Base-by-base conservation (phyloP, 2,329 filamentous ascomycete genomes). In the Dothistroma septosporum region DNA sequence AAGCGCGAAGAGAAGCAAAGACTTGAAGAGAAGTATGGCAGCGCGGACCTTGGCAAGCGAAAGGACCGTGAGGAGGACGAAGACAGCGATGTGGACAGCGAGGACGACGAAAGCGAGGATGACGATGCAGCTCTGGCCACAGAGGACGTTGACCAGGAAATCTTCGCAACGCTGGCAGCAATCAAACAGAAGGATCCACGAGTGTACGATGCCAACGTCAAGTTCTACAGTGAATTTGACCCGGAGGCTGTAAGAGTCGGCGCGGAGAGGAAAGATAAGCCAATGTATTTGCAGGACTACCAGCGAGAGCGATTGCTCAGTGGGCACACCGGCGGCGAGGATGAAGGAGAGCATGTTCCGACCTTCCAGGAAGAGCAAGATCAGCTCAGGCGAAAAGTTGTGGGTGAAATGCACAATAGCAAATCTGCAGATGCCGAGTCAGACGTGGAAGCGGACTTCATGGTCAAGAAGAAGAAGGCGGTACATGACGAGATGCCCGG, bases 321-420 rank as follows among this genome's bases (percentile, higher is more conserved):
- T 44, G 91, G 91, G 37, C 83, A 86, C 61, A 78, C 80, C 10
- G 84, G 82, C n/a, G 82, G 76, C 2, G 82, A 80, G 1, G 84
- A 87, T 16, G 83, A 87, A 14, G 81, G 84, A 8, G 76, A 77
- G 16, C 76, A 76, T 2, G 84, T 85, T 2, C 83, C 81, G 74
- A 95, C 92, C 10, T 97, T 96, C 73, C 85, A 84, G 10, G 86
- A 97, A 76, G 91, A 97, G 77, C 94, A 97, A 75, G 90, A 91
- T 64, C 86, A 88, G 55, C 78, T 96, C 61, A 92, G 94, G 74
- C 84, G 85, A 68, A 83, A 87, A 14, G 85, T 97, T 55, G 82
- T 96, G 41, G 86, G 87, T 59, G 87, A 93, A 70, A 91, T 97
- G 79, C 87, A 95, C 66, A 87, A 85, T 50, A 83, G 83, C 19